These are phyloP conservation scores for Lichenothelia convexa DNA, from an alignment of 495 filamentous ascomycete species.

Conservation along the genomic window DNA sequence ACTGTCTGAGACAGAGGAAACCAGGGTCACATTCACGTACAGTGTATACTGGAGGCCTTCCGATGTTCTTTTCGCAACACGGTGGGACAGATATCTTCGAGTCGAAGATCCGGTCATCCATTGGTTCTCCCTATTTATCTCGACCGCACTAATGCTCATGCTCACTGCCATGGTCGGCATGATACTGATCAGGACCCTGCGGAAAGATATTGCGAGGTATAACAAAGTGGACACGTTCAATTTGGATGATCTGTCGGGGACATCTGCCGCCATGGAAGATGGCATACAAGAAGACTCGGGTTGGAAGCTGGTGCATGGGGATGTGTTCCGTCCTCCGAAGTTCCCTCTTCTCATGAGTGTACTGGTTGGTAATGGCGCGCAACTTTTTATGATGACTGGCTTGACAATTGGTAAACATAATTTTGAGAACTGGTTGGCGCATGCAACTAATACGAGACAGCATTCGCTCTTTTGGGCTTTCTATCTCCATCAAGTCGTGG, in stretches of 20 bases:
- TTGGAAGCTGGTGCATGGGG: conserved; percentile 96
- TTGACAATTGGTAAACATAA: conserved; percentile 48
- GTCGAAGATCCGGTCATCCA: conserved; percentile 93
- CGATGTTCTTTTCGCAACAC: conserved; percentile 73
- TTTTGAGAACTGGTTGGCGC: background rate
- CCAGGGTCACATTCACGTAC: conserved; percentile 71
- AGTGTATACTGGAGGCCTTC: conserved; percentile 72
- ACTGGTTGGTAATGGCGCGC: conserved; percentile 80
- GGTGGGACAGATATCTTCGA: conserved; percentile 96
- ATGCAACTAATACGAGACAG: conserved; percentile 8
- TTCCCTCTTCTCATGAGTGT: conserved; percentile 71
- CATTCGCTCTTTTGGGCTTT: conserved; percentile 83
- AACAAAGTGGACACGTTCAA: conserved; percentile 78
- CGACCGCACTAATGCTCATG: conserved; percentile 82
- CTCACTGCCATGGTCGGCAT: conserved; percentile 78
- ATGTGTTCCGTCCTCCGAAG: conserved; percentile 81
- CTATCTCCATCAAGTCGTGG: conserved; percentile 89
- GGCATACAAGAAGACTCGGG: conserved; percentile 94
- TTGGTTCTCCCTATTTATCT: conserved; percentile 94
- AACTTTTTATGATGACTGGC: conserved; percentile 94
- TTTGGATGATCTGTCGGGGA: conserved; percentile 65
- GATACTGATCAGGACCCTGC: conserved; percentile 67
- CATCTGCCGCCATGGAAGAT: conserved; percentile 58
- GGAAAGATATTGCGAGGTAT: conserved; percentile 89
- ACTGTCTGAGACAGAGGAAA: conserved; percentile 48